These are phyloP conservation scores for Ramalina intermedia DNA, from an alignment of 495 filamentous ascomycete genomes.

Conservation along the genomic window DNA sequence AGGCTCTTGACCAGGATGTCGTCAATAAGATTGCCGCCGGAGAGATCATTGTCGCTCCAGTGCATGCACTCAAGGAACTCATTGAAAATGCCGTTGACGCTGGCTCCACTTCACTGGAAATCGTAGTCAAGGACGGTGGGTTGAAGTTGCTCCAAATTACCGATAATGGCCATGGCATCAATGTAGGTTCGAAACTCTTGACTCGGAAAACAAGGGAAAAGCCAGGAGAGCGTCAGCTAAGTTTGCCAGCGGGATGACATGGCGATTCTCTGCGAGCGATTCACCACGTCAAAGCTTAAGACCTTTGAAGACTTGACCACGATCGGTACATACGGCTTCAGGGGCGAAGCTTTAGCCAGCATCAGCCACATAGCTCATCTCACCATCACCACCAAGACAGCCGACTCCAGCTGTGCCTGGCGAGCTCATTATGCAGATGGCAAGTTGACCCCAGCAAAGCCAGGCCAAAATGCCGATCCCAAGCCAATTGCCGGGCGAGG, in stretches of 20 bases:
- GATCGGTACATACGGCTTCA: slow-evolving; percentile 93
- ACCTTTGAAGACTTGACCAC: slow-evolving; percentile 85
- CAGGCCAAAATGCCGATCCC: slow-evolving; percentile 79
- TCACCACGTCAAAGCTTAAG: slow-evolving; percentile 93
- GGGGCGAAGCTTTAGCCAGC: slow-evolving; percentile 91
- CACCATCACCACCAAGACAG: slow-evolving; percentile 85
- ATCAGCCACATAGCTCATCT: slow-evolving; percentile 98
- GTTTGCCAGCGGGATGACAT: slow-evolving; percentile 64
- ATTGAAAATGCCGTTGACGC: slow-evolving; percentile 98
- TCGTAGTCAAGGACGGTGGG: slow-evolving; percentile 91
- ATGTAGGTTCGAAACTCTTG: slow-evolving; percentile 38
- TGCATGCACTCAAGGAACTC: slow-evolving; percentile 92
- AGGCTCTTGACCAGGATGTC: slow-evolving; percentile 89
- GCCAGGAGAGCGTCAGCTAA: neutral
- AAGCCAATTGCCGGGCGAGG: slow-evolving; percentile 81
- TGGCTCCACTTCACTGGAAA: slow-evolving; percentile 79
- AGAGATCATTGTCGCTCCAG: slow-evolving; percentile 95
- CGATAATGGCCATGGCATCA: slow-evolving; percentile 94
- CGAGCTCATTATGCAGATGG: slow-evolving; percentile 76
- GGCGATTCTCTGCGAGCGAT: slow-evolving; percentile 86
- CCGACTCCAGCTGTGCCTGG: slow-evolving; percentile 81
- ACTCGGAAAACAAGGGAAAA: neutral
- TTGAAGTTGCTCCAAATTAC: slow-evolving; percentile 94
- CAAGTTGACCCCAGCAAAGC: slow-evolving; percentile 70
- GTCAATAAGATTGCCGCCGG: slow-evolving; percentile 99